phyloP scores from a whole-genome alignment of 768 basidiomycete genomes.

The Suillus paluster region DNA sequence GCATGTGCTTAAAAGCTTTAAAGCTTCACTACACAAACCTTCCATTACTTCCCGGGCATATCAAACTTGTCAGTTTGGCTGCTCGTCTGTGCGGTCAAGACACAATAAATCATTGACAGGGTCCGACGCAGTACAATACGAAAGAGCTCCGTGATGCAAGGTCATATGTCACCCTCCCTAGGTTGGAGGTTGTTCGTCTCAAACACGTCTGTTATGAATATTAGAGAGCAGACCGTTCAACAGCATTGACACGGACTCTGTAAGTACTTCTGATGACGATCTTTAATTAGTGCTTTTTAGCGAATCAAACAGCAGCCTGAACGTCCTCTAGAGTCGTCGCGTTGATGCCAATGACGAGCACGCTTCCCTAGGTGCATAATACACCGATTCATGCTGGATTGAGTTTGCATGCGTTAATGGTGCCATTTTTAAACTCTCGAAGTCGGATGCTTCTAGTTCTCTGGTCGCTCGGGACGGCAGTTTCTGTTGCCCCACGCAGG shows the following conservation, averaged over 20 bases:
- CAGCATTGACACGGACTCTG: constrained; percentile 14
- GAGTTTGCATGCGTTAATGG: constrained; percentile 43
- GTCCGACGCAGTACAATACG: neutral
- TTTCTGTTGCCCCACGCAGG: too few relatives aligned
- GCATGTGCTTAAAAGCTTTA: neutral
- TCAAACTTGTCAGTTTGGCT: too few relatives aligned
- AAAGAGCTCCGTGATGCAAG: too few relatives aligned
- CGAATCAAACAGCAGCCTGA: constrained; percentile 26
- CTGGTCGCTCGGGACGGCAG: constrained; percentile 47
- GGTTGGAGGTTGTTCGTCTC: too few relatives aligned
- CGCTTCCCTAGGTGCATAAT: constrained; percentile 25
- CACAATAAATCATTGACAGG: too few relatives aligned
- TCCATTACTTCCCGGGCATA: constrained; percentile 8
- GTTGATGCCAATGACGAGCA: constrained; percentile 27
- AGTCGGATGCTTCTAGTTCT: constrained; percentile 38
- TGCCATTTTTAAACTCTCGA: constrained; percentile 46
- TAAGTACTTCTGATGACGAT: constrained; percentile 29
- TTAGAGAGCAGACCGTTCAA: neutral
- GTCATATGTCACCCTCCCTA: too few relatives aligned
- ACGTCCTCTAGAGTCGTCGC: constrained; percentile 23
- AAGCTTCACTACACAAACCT: neutral
- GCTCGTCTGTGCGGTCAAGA: too few relatives aligned
- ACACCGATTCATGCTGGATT: constrained; percentile 34
- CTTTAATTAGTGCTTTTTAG: constrained; percentile 17
- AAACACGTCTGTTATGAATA: neutral